These are phyloP conservation scores for Phytophthora chlamydospora DNA, from an alignment of 352 stramenopile species.

Conservation along the genomic window DNA sequence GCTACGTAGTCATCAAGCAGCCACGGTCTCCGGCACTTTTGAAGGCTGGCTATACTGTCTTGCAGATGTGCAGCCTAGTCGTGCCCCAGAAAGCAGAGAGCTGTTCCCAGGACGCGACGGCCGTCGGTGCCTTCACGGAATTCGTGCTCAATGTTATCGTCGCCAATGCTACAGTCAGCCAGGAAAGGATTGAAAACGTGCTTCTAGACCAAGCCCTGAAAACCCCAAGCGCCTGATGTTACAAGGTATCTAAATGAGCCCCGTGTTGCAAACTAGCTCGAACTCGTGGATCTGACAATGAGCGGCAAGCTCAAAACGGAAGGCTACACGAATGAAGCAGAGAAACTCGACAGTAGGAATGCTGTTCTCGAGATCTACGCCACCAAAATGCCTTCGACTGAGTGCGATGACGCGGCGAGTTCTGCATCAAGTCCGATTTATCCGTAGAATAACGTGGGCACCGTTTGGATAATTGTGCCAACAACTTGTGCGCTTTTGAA, in stretches of 20 bases:
- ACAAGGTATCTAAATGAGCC: background rate
- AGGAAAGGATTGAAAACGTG: slow-evolving; percentile 59
- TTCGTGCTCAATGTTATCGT: slow-evolving; percentile 40
- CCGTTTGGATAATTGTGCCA: slow-evolving; percentile 32
- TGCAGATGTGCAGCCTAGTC: slow-evolving; percentile 38
- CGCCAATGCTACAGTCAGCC: slow-evolving; percentile 37
- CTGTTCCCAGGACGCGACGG: slow-evolving; percentile 12
- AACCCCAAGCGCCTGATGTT: background rate
- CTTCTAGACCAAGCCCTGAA: slow-evolving; percentile 29
- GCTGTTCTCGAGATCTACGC: no score
- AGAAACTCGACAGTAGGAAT: no score
- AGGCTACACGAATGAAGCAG: no score
- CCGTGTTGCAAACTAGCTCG: no score
- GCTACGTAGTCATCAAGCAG: slow-evolving; percentile 33
- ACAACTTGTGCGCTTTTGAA: slow-evolving; percentile 48
- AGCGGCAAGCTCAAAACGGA: no score
- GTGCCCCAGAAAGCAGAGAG: slow-evolving; percentile 28
- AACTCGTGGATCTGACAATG: no score
- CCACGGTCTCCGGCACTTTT: slow-evolving; percentile 10
- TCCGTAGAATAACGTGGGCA: no score
- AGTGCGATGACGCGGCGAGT: no score
- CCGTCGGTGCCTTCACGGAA: slow-evolving; percentile 28
- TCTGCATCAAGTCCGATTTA: no score
- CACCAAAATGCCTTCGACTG: no score
- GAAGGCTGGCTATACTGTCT: slow-evolving; percentile 21